Percentiles rank a stretch among this genome's conserved stretches.
These are phyloP conservation scores for Castanea crenata DNA, from an alignment of 306 rosid genomes.

Conservation along the genomic window DNA sequence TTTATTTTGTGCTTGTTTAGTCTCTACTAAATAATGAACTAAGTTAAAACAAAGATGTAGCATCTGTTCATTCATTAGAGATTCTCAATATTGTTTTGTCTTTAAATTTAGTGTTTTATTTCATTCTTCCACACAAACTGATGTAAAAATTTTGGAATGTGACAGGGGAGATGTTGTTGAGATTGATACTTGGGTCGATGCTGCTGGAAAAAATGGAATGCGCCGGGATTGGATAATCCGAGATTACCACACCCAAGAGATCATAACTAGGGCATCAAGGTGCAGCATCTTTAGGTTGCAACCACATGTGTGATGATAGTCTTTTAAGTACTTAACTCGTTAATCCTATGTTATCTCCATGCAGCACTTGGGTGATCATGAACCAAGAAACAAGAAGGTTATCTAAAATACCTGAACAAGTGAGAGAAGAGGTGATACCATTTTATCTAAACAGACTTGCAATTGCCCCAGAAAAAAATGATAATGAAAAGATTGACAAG, in stretches of 20 bases:
- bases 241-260: slow-evolving; percentile 62
- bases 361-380: slow-evolving; percentile 96
- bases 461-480: slow-evolving; percentile 45
- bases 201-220: slow-evolving; percentile 91
- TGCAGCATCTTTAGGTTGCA: neutral
- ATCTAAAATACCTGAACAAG: slow-evolving; percentile 77
- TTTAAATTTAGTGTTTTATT: neutral
- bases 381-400: slow-evolving; percentile 85
- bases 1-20: neutral
- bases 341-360: neutral
- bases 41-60: neutral
- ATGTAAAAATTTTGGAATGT: slow-evolving; percentile 2
- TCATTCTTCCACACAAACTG: neutral
- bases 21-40: neutral
- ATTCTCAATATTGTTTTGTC: neutral
- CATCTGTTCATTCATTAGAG: neutral
- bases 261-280: slow-evolving; percentile 89
- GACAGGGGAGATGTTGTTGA: slow-evolving; percentile 92
- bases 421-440: slow-evolving; percentile 66
- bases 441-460: slow-evolving; percentile 65
- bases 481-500: slow-evolving; percentile 65
- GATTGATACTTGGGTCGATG: slow-evolving; percentile 94
- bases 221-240: slow-evolving; percentile 93
- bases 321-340: neutral
- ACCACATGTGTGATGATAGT: neutral